Evolutionary conservation across 805 yeast genomes (phyloP), one percentile per base, ranked within the genome.

Genomic region (Teunomyces stri): DNA sequence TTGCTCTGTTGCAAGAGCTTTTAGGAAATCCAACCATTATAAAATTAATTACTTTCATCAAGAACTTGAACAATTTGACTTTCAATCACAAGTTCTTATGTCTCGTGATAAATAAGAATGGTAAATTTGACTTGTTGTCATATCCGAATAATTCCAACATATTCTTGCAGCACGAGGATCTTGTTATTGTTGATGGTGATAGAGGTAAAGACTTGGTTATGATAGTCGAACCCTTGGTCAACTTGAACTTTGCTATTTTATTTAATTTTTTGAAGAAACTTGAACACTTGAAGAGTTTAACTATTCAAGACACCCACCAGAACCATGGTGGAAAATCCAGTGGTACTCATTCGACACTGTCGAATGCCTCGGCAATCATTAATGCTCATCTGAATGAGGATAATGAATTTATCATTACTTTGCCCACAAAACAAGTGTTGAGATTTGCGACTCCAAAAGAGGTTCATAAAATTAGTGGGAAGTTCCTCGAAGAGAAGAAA

Each of bases 111-210:
- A 75, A 81, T 54, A 83, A 83, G 52, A 78, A 82, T 48, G 87
- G 87, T 15, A 82, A 84, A 61, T 70, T 84, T 55, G 95, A 87
- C 62, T 75, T 87, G 27, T 71, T 85, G 35, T 82, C 89, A 2
- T 79, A 82, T 29, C 87, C 89, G 3, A 76, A 77, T 49, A 79
- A 79, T 55, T 78, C 89, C 11, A 85, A 85, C 56, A 69, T 87
- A 43, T 65, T 66, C 43, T 68, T 87, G 50, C 76, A 73, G 51
- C 72, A 79, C 39, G 74, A 79, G 47, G 94, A 87, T 64, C 72
- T 87, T 58, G 87, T 86, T 7, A 81, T 87, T 15, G 85, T 85
- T 47, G 94, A 87, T 66, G 95, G 94, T 46, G 95, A 87, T 61
- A 73, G 94, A 51, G 95, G 95, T 25, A 85, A 85, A 57, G 95